Percentiles rank a stretch among this genome's conserved stretches.
Conservation (phyloP, 768 basidiomycete species). For the Lentinus tigrinus region DNA sequence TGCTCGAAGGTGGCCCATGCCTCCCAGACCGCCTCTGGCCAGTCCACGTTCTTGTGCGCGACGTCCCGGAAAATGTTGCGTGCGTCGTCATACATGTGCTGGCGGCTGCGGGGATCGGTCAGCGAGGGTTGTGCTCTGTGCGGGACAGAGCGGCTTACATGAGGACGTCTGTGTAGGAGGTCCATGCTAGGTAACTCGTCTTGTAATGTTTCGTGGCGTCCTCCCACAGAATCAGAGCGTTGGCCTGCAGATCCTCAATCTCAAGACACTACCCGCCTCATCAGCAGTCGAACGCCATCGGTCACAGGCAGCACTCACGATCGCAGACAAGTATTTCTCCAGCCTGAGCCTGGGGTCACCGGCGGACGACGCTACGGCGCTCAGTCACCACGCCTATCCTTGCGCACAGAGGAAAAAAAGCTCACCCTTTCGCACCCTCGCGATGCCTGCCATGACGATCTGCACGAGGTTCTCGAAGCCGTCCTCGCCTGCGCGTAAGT, state of each 20-base stretch:
- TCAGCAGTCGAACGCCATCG: background rate
- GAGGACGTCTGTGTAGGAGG: constrained; percentile 67
- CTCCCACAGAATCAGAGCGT: constrained; percentile 63
- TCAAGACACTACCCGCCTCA: constrained; percentile 42
- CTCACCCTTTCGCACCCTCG: constrained; percentile 58
- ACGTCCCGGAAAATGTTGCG: constrained; percentile 67
- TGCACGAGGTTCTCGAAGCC: constrained; percentile 51
- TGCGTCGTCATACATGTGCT: constrained; percentile 54
- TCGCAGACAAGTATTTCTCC: constrained; percentile 77
- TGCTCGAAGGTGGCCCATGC: constrained; percentile 90
- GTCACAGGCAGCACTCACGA: constrained; percentile 52
- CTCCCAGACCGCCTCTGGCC: constrained; percentile 94
- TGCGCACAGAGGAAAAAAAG: background rate
- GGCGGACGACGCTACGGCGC: constrained; percentile 48
- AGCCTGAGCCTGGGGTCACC: constrained; percentile 79
- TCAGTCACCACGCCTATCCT: background rate
- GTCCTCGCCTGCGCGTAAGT: constrained; percentile 50
- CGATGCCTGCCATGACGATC: constrained; percentile 63
- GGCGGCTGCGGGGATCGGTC: constrained; percentile 39
- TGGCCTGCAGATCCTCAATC: constrained; percentile 48
- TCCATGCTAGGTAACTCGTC: constrained; percentile 75
- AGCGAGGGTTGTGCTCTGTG: background rate
- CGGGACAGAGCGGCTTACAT: constrained; percentile 48
- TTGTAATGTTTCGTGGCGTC: constrained; percentile 64
- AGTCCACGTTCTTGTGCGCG: constrained; percentile 77